Base-by-base conservation (phyloP, 75 land plant species). In the Larix kaempferi region DNA sequence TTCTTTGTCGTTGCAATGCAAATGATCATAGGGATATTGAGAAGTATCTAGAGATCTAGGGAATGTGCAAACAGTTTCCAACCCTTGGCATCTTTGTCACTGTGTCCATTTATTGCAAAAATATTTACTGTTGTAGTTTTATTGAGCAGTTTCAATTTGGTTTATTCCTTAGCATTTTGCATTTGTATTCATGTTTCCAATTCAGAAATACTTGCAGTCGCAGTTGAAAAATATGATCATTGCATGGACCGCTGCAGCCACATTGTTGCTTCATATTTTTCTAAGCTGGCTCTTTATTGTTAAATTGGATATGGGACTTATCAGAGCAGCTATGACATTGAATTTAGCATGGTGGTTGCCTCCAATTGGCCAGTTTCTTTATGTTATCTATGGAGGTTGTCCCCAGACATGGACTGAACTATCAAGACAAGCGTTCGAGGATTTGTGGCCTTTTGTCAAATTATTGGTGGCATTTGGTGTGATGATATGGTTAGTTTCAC, bases 81-180 rank as follows among this genome's bases (percentile, higher is more conserved):
- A n/a, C n/a, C n/a, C n/a, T n/a, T n/a, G n/a, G n/a, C n/a, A n/a
- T n/a, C n/a, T n/a, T n/a, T n/a, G n/a, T n/a, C n/a, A n/a, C n/a
- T n/a, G n/a, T n/a, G n/a, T n/a, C n/a, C n/a, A n/a, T n/a, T n/a
- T n/a, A n/a, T n/a, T n/a, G n/a, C n/a, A n/a, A n/a, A n/a, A n/a
- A n/a, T n/a, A n/a, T n/a, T n/a, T n/a, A n/a, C n/a, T n/a, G n/a
- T n/a, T n/a, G n/a, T n/a, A n/a, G n/a, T n/a, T n/a, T n/a, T n/a
- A n/a, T n/a, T n/a, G n/a, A 3, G 23, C 25, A 19, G 80, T 87
- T 58, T 71, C 87, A 12, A 55, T 84, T 25, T 92, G 74, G 77
- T 26, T 92, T 67, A 82, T 94, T 33, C 98, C 98, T 2, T 67
- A 77, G 1, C 85, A 92, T 59, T 94, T 90, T 81, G 79, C 88